phyloP scores from a whole-genome alignment of 495 filamentous ascomycete genomes.

The Podospora pseudoanserina region DNA sequence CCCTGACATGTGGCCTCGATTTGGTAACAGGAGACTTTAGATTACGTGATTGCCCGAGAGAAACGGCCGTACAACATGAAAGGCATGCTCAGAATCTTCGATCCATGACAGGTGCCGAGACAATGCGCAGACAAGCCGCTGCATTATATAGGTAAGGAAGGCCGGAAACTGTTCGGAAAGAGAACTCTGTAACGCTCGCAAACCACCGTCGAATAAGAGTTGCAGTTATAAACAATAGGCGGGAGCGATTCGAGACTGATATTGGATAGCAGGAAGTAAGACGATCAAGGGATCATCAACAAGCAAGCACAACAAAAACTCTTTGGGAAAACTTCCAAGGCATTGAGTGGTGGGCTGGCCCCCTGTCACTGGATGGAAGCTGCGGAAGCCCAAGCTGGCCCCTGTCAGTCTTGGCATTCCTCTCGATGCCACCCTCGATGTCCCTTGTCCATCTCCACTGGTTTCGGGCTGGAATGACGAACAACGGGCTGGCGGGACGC shows the following conservation, averaged over 20 bases:
- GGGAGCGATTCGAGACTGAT: neutral
- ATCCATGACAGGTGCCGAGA: neutral
- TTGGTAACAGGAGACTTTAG: constrained; percentile 18
- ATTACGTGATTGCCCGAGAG: constrained; percentile 26
- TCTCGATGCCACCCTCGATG: neutral
- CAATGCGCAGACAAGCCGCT: neutral
- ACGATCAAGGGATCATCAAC: neutral
- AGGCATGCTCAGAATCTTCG: neutral
- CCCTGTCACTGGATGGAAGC: constrained; percentile 8
- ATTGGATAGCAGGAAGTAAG: neutral
- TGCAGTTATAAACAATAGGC: neutral
- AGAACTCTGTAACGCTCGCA: neutral
- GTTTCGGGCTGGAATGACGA: constrained; percentile 22
- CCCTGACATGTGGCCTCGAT: constrained; percentile 23
- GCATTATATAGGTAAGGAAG: neutral
- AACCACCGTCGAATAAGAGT: neutral
- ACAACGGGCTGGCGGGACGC: constrained; percentile 16
- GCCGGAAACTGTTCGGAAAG: neutral
- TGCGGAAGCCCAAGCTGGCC: neutral
- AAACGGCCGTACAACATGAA: neutral
- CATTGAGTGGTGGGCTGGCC: neutral
- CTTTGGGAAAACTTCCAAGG: neutral
- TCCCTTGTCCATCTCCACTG: neutral
- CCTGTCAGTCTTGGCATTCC: constrained; percentile 8
- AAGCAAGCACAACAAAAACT: neutral